Conservation (phyloP, 768 basidiomycete species). For the Mycena indigotica region DNA sequence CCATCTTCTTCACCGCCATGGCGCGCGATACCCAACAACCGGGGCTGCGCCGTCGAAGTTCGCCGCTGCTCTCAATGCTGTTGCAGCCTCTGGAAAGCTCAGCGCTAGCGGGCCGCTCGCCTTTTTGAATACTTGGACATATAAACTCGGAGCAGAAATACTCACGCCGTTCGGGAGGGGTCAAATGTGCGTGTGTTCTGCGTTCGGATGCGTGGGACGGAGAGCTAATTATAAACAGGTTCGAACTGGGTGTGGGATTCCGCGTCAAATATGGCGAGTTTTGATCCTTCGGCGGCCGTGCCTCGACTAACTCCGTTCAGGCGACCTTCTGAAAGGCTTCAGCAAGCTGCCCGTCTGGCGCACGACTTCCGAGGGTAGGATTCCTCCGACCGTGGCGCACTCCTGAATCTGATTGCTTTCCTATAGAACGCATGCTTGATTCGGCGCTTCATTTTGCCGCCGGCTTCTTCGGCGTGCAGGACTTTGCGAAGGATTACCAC, state of each 20-base stretch:
- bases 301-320: constrained; percentile 15
- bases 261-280: constrained; percentile 63
- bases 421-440: constrained; percentile 54
- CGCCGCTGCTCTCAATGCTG: constrained; percentile 48
- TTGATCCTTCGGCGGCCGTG: constrained; percentile 31
- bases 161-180: constrained; percentile 74
- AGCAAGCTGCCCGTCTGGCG: constrained; percentile 59
- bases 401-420: neutral
- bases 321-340: constrained; percentile 43
- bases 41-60: constrained; percentile 47
- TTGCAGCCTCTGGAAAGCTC: constrained; percentile 44
- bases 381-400: neutral
- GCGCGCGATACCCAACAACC: constrained; percentile 60
- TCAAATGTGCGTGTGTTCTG: constrained; percentile 51
- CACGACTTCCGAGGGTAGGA: constrained; percentile 55
- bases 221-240: constrained; percentile 32
- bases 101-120: constrained; percentile 53
- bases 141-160: constrained; percentile 72
- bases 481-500: constrained; percentile 55
- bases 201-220: no score
- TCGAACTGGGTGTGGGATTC: constrained; percentile 57
- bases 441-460: constrained; percentile 56
- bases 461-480: constrained; percentile 61
- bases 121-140: constrained; percentile 73
- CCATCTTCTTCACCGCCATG: constrained; percentile 71